Base-by-base conservation (phyloP, 495 filamentous ascomycete species). In the Mytilinidion resinicola region DNA sequence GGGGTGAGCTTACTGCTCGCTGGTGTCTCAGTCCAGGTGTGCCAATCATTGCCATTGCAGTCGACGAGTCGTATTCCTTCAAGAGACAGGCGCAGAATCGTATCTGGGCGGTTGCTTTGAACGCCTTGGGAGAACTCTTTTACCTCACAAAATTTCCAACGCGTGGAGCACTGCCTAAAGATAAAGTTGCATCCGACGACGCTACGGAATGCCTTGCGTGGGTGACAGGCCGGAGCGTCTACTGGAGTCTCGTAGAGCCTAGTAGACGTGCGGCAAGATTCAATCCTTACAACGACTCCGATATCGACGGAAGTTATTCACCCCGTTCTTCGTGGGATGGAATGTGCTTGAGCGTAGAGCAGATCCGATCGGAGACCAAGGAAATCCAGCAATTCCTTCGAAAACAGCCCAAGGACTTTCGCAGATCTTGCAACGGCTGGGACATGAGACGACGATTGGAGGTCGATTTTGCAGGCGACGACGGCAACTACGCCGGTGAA, bases 21-120 rank as follows among this genome's bases (percentile, higher is more conserved):
- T 97, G 91, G 91, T 83, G 88, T 20, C 76, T 98, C 21, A 88
- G 89, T 61, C 95, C 93, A 1, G 93, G 93, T 42, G 89, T 98
- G 5, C 93, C 93, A 5, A 91, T 98, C 44, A 82, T 96, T 37
- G 81, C 82, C 12, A 85, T 98, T 58, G 82, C 83, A 36, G 86
- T 96, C 4, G 95, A 97, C 64, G 88, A 95, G 30, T 81, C 80
- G 34, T 91, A 87, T 68, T 88, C 82, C 21, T 63, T 78, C 15
- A 81, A 81, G 60, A 83, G 91, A 25, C 80, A 86, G 62, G 74
- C 79, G 9, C 77, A 84, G 44, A 78, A 81, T 19, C 85, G 90
- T 30, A 81, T 89, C 4, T 97, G 91, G 90, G 89, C 90, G 15
- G 85, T 89, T 35, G 87, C 81, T 33, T 74, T 98, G 39, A 97